Conservation (phyloP, 225 moss, liverwort and hornwort genomes). For the Lunularia cruciata region DNA sequence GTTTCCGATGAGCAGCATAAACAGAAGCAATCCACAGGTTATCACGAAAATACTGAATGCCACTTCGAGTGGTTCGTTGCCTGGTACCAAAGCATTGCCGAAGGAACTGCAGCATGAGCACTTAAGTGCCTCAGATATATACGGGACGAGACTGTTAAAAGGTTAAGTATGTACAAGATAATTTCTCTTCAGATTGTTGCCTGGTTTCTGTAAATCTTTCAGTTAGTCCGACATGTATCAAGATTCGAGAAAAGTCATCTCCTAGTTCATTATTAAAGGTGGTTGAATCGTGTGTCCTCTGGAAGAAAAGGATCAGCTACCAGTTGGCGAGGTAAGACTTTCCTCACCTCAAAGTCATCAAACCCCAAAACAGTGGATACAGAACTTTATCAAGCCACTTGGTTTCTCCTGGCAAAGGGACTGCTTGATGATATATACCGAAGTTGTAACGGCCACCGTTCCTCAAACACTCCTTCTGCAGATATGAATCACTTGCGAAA, state of each 20-base stretch:
- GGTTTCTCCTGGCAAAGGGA: conserved; percentile 40
- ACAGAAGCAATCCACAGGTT: conserved; percentile 65
- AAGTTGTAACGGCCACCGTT: conserved; percentile 52
- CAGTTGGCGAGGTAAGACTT: conserved; percentile 4
- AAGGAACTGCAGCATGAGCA: conserved; percentile 59
- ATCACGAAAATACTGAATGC: conserved; percentile 61
- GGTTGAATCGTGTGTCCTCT: background rate
- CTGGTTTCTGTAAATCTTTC: background rate
- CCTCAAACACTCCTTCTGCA: conserved; percentile 47
- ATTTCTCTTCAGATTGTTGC: background rate
- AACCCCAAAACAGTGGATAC: conserved; percentile 62
- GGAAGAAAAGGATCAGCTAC: conserved; percentile 22
- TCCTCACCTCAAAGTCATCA: conserved; percentile 57
- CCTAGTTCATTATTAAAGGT: too few species aligned
- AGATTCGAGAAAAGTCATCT: too few species aligned
- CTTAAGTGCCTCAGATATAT: background rate
- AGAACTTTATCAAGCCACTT: conserved; percentile 35
- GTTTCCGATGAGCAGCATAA: conserved; percentile 76
- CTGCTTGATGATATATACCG: conserved; percentile 58
- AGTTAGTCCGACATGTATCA: too few species aligned
- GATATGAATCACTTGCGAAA: conserved; percentile 52
- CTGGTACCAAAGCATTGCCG: conserved; percentile 74
- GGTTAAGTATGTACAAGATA: too few species aligned
- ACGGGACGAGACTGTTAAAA: too few species aligned
- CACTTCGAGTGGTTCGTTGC: conserved; percentile 56